Conservation (phyloP, 2,329 filamentous ascomycete genomes). For the Paraphoma sp. region DNA sequence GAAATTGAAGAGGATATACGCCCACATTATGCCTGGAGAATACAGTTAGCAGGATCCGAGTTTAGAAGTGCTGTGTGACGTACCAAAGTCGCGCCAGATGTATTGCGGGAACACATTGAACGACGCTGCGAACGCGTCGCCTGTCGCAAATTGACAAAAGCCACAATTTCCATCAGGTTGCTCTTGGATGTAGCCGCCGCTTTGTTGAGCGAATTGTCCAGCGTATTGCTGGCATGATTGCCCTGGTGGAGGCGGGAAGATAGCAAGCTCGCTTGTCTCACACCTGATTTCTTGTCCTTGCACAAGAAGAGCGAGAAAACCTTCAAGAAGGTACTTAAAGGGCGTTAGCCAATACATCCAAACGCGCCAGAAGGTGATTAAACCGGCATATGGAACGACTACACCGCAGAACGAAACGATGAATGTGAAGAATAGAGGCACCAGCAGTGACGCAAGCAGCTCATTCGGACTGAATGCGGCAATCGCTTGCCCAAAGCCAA, state of each 20-base stretch:
- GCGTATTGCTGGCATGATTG: slow-evolving; percentile 68
- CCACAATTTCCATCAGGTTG: slow-evolving; percentile 65
- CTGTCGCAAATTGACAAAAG: slow-evolving; percentile 68
- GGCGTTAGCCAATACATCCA: slow-evolving; percentile 64
- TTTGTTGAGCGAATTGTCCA: slow-evolving; percentile 57
- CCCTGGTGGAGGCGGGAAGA: slow-evolving; percentile 65
- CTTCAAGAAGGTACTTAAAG: slow-evolving; percentile 71
- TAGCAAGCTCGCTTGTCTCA: slow-evolving; percentile 62
- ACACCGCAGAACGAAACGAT: slow-evolving; percentile 78
- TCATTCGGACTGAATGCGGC: slow-evolving; percentile 72
- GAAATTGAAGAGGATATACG: slow-evolving; percentile 71
- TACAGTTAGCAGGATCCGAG: slow-evolving; percentile 9
- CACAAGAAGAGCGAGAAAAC: slow-evolving; percentile 63
- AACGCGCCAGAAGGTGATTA: slow-evolving; percentile 70
- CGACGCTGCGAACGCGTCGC: slow-evolving; percentile 62
- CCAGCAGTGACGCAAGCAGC: slow-evolving; percentile 68
- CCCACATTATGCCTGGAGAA: slow-evolving; percentile 43
- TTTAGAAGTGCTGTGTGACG: slow-evolving; percentile 42
- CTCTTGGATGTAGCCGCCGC: slow-evolving; percentile 67
- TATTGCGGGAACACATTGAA: slow-evolving; percentile 68
- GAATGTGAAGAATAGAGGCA: slow-evolving; percentile 73
- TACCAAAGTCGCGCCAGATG: slow-evolving; percentile 72
- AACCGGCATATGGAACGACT: slow-evolving; percentile 68
- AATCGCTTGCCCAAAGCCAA: slow-evolving; percentile 71
- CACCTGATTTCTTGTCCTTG: slow-evolving; percentile 65